phyloP scores from a whole-genome alignment of 2,329 filamentous ascomycete species.

The Penicillium janthinellum region DNA sequence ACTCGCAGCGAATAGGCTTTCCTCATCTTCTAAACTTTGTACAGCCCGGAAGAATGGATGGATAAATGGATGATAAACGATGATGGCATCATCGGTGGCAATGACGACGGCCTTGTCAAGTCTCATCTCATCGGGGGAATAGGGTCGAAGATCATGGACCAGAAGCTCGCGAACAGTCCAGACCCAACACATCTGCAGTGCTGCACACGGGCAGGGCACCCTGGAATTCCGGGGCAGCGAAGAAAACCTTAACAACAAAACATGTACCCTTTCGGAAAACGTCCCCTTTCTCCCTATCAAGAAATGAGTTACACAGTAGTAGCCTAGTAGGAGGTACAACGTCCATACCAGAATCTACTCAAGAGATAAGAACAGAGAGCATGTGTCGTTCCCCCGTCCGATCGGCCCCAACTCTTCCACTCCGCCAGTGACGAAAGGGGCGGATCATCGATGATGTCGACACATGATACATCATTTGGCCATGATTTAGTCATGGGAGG shows the following conservation, averaged over 20 bases:
- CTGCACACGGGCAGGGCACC: not conserved
- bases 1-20: not conserved
- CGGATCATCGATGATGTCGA: slow-evolving; percentile 32
- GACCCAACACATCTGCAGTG: not conserved
- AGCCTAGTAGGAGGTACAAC: not conserved
- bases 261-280: not conserved
- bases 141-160: not conserved
- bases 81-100: slow-evolving; percentile 17
- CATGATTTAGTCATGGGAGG: slow-evolving; percentile 25
- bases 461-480: slow-evolving; percentile 21
- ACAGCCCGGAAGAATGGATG: not conserved
- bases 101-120: slow-evolving; percentile 8
- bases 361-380: not conserved
- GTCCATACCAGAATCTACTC: not conserved
- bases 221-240: slow-evolving; percentile 1
- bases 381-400: not conserved
- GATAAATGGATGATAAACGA: slow-evolving; percentile 14
- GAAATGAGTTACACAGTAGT: not conserved
- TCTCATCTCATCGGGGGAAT: too few relatives aligned
- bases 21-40: not conserved
- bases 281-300: not conserved
- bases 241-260: not conserved
- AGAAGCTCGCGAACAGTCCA: not conserved
- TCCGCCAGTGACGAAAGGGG: slow-evolving; percentile 18
- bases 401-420: slow-evolving; percentile 12